Conservation (phyloP, 768 basidiomycete genomes). For the Kwoniella dendrophila region DNA sequence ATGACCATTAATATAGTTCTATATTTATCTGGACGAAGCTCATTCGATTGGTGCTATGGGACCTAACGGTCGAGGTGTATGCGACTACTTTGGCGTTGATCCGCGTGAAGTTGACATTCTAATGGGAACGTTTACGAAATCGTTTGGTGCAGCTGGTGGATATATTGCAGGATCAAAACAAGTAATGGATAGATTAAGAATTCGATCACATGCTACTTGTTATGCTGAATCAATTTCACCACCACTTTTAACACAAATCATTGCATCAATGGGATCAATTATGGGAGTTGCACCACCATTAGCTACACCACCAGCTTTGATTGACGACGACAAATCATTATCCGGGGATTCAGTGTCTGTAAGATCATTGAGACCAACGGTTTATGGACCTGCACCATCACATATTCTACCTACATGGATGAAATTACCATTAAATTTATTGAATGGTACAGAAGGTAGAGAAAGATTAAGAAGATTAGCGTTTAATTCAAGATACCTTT, state of each 20-base stretch:
- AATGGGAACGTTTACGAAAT: conserved; percentile 95
- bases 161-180: conserved; percentile 84
- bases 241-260: conserved; percentile 83
- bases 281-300: conserved; percentile 69
- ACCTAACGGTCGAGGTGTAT: conserved; percentile 89
- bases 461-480: conserved; percentile 82
- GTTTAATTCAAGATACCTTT: conserved; percentile 93
- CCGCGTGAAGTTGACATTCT: conserved; percentile 83
- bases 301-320: conserved; percentile 60
- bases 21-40: conserved; percentile 93
- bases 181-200: conserved; percentile 77
- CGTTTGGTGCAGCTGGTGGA: conserved; percentile 69
- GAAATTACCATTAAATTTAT: conserved; percentile 68
- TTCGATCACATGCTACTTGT: conserved; percentile 75
- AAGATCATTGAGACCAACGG: conserved; percentile 38
- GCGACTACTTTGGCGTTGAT: conserved; percentile 86
- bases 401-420: conserved; percentile 76
- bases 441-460: conserved; percentile 81
- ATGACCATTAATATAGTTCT: conserved; percentile 67
- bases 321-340: conserved; percentile 53
- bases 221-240: conserved; percentile 93
- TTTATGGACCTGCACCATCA: conserved; percentile 67
- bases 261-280: conserved; percentile 92
- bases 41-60: conserved; percentile 97
- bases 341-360: conserved; percentile 57